Evolutionary conservation across 2,329 filamentous ascomycete species (phyloP), one percentile per base, ranked within the genome.

Genomic region (Clonostachys chloroleuca): DNA sequence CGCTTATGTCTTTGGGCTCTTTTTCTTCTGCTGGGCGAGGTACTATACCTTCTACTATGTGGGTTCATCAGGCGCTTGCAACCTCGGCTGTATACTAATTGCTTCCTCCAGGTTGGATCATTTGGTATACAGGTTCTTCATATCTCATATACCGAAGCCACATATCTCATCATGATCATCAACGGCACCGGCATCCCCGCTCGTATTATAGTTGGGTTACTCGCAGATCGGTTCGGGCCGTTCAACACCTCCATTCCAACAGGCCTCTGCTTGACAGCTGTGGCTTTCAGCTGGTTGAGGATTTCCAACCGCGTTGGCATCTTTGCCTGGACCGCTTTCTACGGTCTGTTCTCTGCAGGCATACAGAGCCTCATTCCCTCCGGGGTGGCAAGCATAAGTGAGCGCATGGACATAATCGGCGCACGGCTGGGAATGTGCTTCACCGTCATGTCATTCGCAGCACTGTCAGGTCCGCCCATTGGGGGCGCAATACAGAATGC

Each of bases 121-220:
- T 30, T 30, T 30, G 24, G 24, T 30, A 30, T 30, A 8, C 24
- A 30, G 9, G 24, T 30, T 10, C 24, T 30, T 30, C 24, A 30
- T 10, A 30, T 30, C 24, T 30, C 24, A 5, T 76, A 74, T 57
- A 64, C 63, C 5, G 65, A 68, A 37, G 72, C 79, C 6, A 72
- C 85, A 46, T 75, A 83, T 54, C 61, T 86, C 10, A 66, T 87
- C 13, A 69, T 86, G 14, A 66, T 86, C 13, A 66, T 85, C 56
- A 87, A 86, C 61, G 81, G 77, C 30, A 69, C 81, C 16, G 81
- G 82, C 2, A 48, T 78, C 10, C 49, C 77, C 4, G 80, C 80
- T n/a, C 75, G 83, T 1, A 46, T 84, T 12, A 53, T 81, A 1
- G 81, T 81, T 2, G 80, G 76, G 56, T 65, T 73, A 51, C 52